Base-by-base conservation (phyloP, 192 early-diverging fungal genomes). In the Helicostylum pulchrum region DNA sequence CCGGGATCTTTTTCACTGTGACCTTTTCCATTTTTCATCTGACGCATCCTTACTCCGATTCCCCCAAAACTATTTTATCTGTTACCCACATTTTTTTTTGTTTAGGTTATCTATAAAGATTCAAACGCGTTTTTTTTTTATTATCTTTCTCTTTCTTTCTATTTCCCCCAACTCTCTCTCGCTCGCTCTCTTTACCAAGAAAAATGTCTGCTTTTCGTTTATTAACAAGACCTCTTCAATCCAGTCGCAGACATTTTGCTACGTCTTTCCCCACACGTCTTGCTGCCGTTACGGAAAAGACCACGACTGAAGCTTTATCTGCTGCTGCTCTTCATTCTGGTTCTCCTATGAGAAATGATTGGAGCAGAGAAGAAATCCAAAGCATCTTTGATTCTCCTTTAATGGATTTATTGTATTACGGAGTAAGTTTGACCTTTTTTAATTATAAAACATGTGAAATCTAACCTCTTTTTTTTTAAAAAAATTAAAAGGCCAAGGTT, bases 401-500 rank as follows among this genome's bases (percentile, higher is more conserved):
- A 50, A 81, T 93, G 82, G 89, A 90, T 67, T 72, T 93, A 64
- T 67, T 91, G 68, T 91, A 81, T 74, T 80, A 87, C 62, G 85
- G 85, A 34, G 88, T 89, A 77, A 68, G 84, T 43, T 55, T 12
- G 36, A 69, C 26, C 26, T 26, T 2, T 26, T 26, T 26, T 26
- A 2, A 26, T 26, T 26, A 26, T 26, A 31, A 48, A 8, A 48
- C 44, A 20, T 30, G 8, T 36, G 31, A 30, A 30, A 10, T 9
- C 8, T n/a, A 12, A 17, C 8, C 4, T 26, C 19, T 34, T 15
- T 50, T 43, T 44, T 21, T 30, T 10, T 55, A 26, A 26, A 26
- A 26, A 26, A n/a, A n/a, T n/a, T n/a, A n/a, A 30, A 64, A 90
- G 88, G 85, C 87, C 43, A 85, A 80, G 52, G 86, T 90, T n/a